Percentiles rank a stretch among this genome's conserved stretches.
These are phyloP conservation scores for Colletotrichum theobromicola DNA, from an alignment of 2,329 filamentous ascomycete genomes.

Conservation along the genomic window DNA sequence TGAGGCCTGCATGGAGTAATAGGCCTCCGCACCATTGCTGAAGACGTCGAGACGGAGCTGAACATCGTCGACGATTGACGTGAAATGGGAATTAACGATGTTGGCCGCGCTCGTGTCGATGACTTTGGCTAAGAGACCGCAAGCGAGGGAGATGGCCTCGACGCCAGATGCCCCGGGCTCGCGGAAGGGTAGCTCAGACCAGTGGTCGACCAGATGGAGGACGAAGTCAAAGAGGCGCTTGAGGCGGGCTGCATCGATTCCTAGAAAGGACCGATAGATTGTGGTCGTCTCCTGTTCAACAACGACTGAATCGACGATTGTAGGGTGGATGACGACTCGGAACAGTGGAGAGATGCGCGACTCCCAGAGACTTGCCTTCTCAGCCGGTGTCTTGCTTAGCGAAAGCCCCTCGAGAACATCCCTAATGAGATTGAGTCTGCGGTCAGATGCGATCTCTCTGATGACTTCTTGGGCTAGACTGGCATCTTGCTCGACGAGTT, in stretches of 20 bases:
- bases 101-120: slow-evolving; percentile 41
- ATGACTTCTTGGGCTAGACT: slow-evolving; percentile 3
- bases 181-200: slow-evolving; percentile 10
- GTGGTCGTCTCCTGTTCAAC: slow-evolving; percentile 41
- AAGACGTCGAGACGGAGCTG: background rate
- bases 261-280: slow-evolving; percentile 39
- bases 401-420: background rate
- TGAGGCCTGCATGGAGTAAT: slow-evolving; percentile 30
- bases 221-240: slow-evolving; percentile 36
- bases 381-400: background rate
- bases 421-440: background rate
- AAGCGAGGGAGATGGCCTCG: slow-evolving; percentile 30
- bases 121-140: slow-evolving; percentile 36
- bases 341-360: slow-evolving; percentile 33
- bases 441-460: background rate
- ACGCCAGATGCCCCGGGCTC: slow-evolving; percentile 16
- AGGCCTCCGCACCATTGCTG: slow-evolving; percentile 23
- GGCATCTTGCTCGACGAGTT: background rate
- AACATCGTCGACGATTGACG: slow-evolving; percentile 19
- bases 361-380: background rate
- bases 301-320: slow-evolving; percentile 39
- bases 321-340: slow-evolving; percentile 36
- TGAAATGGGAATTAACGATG: slow-evolving; percentile 33
- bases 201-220: slow-evolving; percentile 23
- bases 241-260: slow-evolving; percentile 36